Evolutionary conservation across 495 filamentous ascomycete genomes (phyloP), one percentile per base, ranked within the genome.

Genomic region (Penicillium desertorum): DNA sequence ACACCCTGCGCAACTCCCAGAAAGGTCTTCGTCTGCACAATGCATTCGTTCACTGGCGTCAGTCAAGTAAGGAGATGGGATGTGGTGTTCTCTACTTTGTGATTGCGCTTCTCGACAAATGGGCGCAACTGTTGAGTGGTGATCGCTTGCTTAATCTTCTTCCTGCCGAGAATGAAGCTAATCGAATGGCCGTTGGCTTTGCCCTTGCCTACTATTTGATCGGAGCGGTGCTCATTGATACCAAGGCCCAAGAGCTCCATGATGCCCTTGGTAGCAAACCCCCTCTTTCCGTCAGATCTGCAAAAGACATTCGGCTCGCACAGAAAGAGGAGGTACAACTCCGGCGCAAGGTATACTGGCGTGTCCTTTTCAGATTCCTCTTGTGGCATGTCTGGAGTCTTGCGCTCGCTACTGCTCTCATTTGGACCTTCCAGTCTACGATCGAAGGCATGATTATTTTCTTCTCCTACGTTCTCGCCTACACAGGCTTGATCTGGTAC

Each of bases 1-100:
- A 85, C 60, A 79, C 71, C 29, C 67, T 85, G 48, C 73, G 72
- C 32, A 76, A 76, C 52, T 74, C 77, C 17, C 82, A 85, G 58
- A 83, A 83, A 62, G 83, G 83, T 10, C 75, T 86, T 5, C 71
- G 76, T 23, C 66, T 84, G n/a, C 83, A 86, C 69, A 85, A 80
- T 62, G 76, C 81, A 4, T 86, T 86, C 63, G 75, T 85, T 36
- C 82, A 83, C 57, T 86, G 82, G 82, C 81, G 83, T 8, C 75
- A 82, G 29, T 78, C 80, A 0, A 81, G 79, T 45, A 69, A 76
- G 43, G 83, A 86, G 54, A 74, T 86, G 16, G 81, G 82, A 23
- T 84, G 79, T 52, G 79, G 81, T 41, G 60, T 84, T 41, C 64
- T 84, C 7, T 85, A 83, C 69, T 86, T 86, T 54, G 58, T 86